phyloP scores from a whole-genome alignment of 495 filamentous ascomycete genomes.

The Sordaria brevicollis region DNA sequence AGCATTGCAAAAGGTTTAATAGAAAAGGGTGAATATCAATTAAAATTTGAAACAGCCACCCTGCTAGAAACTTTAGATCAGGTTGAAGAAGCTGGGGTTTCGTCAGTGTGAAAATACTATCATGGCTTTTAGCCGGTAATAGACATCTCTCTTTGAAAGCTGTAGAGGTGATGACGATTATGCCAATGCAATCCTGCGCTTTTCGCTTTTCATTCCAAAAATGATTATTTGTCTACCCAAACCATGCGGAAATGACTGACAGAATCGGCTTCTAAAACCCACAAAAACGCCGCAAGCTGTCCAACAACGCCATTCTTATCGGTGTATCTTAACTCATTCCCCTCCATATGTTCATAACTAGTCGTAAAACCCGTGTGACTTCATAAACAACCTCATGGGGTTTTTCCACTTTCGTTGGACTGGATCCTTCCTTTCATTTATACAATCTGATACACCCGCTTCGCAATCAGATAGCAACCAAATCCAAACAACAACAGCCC shows the following conservation, averaged over 20 bases:
- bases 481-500: constrained; percentile 69
- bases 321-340: too few relatives aligned
- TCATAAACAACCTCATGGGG: not conserved
- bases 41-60: not conserved
- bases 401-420: not conserved
- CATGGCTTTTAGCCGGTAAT: too few relatives aligned
- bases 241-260: too few relatives aligned
- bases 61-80: not conserved
- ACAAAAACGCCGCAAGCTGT: too few relatives aligned
- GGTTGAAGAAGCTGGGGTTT: not conserved
- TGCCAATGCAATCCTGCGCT: too few relatives aligned
- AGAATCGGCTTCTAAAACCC: too few relatives aligned
- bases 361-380: not conserved
- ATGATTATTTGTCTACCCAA: too few relatives aligned
- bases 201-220: too few relatives aligned
- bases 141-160: too few relatives aligned
- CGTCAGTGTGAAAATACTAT: not conserved
- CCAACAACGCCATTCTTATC: too few relatives aligned
- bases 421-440: constrained; percentile 12
- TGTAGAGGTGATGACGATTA: too few relatives aligned
- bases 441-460: constrained; percentile 52
- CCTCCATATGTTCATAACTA: too few relatives aligned
- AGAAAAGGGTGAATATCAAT: not conserved
- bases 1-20: not conserved
- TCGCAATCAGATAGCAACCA: constrained; percentile 71